Base-by-base conservation (phyloP, 2,329 filamentous ascomycete species). In the Ascochyta clinopodiicola region DNA sequence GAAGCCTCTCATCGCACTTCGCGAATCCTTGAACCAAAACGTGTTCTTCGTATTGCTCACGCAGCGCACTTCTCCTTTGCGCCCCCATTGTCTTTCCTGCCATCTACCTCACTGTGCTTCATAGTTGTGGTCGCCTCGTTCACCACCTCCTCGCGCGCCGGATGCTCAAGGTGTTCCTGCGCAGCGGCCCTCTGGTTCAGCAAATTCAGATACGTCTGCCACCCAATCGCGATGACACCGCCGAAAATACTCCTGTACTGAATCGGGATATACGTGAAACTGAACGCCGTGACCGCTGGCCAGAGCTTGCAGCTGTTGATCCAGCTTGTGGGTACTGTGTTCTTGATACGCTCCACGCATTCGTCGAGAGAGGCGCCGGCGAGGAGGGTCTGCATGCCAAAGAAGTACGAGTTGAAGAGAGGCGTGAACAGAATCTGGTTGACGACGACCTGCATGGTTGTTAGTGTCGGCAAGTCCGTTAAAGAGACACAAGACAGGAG, bases 181-280 rank as follows among this genome's bases (percentile, higher is more conserved):
- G 80, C 79, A 73, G 92, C 91, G 1, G 90, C 91, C 59, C 80
- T 80, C 67, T 88, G 83, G 68, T 96, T 96, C 68, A 96, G 75
- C 75, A 87, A 90, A 64, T 88, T 91, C 65, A 97, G 71, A 80
- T 96, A 97, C 0, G 91, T 92, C 82, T 96, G 93, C 93, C 93
- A 97, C 0, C 90, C 90, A 46, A 96, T 88, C 1, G 91, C 91
- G 61, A 96, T 84, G 6, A 89, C 78, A 1, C 90, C 74, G 34
- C 89, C 86, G 64, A 96, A 95, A 15, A 96, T 83, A 65, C 87
- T 90, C 45, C 93, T 82, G 75, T 91, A 94, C 69, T 94, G 87
- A 43, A 92, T 80, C 24, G 88, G 86, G 4, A 97, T 80, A 68
- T 91, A 95, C n/a, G 89, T 86, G 69, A 97, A 96, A 74, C 84